phyloP scores from a whole-genome alignment of 2,329 filamentous ascomycete genomes.

The Myriangium duriaei region DNA sequence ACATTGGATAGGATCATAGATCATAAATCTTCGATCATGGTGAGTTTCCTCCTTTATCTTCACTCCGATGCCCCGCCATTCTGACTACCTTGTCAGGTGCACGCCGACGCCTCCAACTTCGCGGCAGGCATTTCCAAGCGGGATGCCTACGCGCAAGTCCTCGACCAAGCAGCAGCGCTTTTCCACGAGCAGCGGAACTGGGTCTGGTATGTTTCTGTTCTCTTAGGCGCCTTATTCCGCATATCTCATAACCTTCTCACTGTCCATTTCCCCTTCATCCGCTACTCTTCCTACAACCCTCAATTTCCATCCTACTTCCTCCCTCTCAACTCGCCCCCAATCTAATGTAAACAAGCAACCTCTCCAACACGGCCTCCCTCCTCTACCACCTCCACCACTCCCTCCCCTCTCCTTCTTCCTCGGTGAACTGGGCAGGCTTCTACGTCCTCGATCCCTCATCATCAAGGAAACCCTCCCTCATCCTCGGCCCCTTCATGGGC shows the following conservation, averaged over 20 bases:
- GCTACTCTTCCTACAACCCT: neutral
- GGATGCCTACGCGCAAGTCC: conserved; percentile 61
- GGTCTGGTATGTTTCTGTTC: conserved; percentile 40
- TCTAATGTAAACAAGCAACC: conserved; percentile 47
- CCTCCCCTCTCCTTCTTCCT: conserved; percentile 49
- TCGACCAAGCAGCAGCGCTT: conserved; percentile 56
- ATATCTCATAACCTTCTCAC: neutral
- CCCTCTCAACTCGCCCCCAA: no score
- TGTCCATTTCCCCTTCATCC: neutral
- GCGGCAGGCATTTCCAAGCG: conserved; percentile 52
- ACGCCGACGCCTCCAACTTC: conserved; percentile 71
- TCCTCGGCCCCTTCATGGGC: conserved; percentile 70
- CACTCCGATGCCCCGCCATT: no score
- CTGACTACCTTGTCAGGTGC: conserved; percentile 38
- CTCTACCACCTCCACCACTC: conserved; percentile 72
- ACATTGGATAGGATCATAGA: no score
- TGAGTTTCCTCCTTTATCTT: no score
- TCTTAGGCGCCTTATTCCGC: no score
- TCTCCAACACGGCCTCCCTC: conserved; percentile 61
- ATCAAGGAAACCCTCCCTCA: conserved; percentile 40
- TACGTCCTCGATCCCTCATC: conserved; percentile 49
- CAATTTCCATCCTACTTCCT: no score
- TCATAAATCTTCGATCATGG: no score
- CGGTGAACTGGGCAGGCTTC: conserved; percentile 75
- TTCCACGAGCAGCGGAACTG: conserved; percentile 66